Evolutionary conservation across 306 rosid genomes (phyloP), one percentile per base, ranked within the genome.

Genomic region (Pachyrhizus erosus): DNA sequence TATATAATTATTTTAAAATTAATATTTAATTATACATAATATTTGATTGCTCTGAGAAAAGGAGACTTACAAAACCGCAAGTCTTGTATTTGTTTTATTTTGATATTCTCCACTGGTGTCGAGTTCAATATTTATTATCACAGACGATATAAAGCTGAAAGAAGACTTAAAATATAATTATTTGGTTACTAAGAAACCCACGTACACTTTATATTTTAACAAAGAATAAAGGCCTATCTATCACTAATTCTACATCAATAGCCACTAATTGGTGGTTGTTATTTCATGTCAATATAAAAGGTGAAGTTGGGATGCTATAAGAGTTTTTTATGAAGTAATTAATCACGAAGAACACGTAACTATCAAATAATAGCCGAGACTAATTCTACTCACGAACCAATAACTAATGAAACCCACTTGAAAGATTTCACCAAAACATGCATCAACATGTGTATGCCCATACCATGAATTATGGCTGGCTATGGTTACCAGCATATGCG

Each of bases 371-470:
- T 39, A 23, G 68, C 39, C 2, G 31, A 54, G 33, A 12, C 46
- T n/a, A n/a, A 58, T 75, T 42, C 7, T 43, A 62, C 23, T 34
- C n/a, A 23, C 9, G 21, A 76, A 23, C 29, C 70, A 75, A 75
- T 57, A 57, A 55, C 52, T 54, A 57, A 60, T 76, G 20, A 42
- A 58, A 39, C 42, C 72, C 45, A 43, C 60, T 60, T 43, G 18
- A 43, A 17, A 18, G 12, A 52, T 73, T 73, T 54, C 62, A 52
- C 49, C 51, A 52, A 52, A 52, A 73, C 64, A 8, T 17, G 66
- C 51, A 33, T 52, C 42, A 51, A 24, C 54, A 39, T 75, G 79
- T 75, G 79, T 58, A 58, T 75, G 42, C 57, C 70, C 80, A 75
- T 75, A 37, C 54, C 54, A 60, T 77, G 20, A 77, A 58, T 13